These are phyloP conservation scores for Whalleya microplaca DNA, from an alignment of 2,329 filamentous ascomycete species.

Conservation along the genomic window DNA sequence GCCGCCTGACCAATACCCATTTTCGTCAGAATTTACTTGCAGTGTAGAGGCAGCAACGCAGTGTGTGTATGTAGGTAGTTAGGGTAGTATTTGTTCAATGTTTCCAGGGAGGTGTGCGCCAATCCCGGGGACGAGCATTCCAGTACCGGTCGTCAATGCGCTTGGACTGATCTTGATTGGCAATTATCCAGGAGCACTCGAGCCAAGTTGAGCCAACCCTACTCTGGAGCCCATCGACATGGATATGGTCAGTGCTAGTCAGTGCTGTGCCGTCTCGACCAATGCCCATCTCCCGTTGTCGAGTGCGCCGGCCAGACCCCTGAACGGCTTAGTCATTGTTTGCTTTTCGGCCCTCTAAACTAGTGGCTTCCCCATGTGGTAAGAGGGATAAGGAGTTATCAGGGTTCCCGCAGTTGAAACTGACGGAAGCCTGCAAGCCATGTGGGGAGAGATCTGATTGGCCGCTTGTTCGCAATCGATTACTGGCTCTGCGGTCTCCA, in stretches of 20 bases:
- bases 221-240: constrained; percentile 3
- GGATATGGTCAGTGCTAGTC: constrained; percentile 11
- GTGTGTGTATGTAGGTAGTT: too few relatives aligned
- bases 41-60: too few relatives aligned
- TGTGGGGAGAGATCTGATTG: constrained; percentile 29
- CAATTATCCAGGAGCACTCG: constrained; percentile 5
- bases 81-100: too few relatives aligned
- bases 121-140: constrained; percentile 1
- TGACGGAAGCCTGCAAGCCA: constrained; percentile 25
- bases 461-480: constrained; percentile 20
- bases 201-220: not conserved
- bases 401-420: constrained; percentile 27
- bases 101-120: not conserved
- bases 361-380: constrained; percentile 9
- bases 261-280: not conserved
- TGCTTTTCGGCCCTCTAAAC: not conserved
- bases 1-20: not conserved
- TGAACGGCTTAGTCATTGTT: not conserved
- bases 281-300: not conserved
- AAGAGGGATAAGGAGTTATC: constrained; percentile 9
- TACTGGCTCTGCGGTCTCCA: constrained; percentile 26
- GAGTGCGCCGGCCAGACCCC: not conserved
- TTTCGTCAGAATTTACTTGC: too few relatives aligned
- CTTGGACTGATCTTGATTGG: constrained; percentile 1
- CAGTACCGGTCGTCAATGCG: constrained; percentile 16